These are phyloP conservation scores for Xylaria sp. DNA, from an alignment of 2,329 filamentous ascomycete species.

Conservation along the genomic window DNA sequence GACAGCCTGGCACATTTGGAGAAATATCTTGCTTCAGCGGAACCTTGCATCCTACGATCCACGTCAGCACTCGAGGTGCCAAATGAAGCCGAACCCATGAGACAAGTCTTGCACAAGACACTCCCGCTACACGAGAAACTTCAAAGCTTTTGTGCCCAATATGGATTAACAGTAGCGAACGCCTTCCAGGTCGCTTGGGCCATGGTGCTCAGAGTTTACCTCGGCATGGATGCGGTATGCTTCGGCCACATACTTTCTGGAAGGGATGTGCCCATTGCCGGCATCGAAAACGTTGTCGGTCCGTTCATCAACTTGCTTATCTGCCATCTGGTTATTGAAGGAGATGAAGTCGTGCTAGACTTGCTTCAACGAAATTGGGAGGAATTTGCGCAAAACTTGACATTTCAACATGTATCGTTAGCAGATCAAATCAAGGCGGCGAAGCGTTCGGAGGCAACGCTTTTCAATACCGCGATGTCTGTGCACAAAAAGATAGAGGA, in stretches of 20 bases:
- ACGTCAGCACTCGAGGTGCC: slow-evolving; percentile 2
- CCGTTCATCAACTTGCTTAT: slow-evolving; percentile 30
- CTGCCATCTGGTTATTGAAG: background rate
- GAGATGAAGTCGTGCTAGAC: slow-evolving; percentile 7
- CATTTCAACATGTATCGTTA: slow-evolving; percentile 24
- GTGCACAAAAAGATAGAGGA: slow-evolving; percentile 4
- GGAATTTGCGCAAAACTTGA: slow-evolving; percentile 20
- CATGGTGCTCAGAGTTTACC: slow-evolving; percentile 9
- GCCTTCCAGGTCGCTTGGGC: slow-evolving; percentile 32
- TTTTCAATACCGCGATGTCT: slow-evolving; percentile 33
- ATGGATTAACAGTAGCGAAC: slow-evolving; percentile 21
- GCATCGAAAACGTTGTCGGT: slow-evolving; percentile 25
- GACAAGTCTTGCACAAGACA: background rate
- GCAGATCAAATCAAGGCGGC: slow-evolving; percentile 14
- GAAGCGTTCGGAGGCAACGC: background rate
- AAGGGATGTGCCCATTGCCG: slow-evolving; percentile 16
- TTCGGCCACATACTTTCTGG: slow-evolving; percentile 29
- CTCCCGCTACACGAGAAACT: slow-evolving; percentile 2
- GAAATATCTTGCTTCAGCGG: slow-evolving; percentile 14
- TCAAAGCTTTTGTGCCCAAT: slow-evolving; percentile 6
- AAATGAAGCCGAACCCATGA: background rate
- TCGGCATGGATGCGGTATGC: slow-evolving; percentile 14
- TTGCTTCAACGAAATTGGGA: slow-evolving; percentile 12
- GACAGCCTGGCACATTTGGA: slow-evolving; percentile 8
- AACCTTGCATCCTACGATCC: slow-evolving; percentile 18